Evolutionary conservation across 208 protist genomes (phyloP).

Genomic region (Acanthamoeba triangularis): DNA sequence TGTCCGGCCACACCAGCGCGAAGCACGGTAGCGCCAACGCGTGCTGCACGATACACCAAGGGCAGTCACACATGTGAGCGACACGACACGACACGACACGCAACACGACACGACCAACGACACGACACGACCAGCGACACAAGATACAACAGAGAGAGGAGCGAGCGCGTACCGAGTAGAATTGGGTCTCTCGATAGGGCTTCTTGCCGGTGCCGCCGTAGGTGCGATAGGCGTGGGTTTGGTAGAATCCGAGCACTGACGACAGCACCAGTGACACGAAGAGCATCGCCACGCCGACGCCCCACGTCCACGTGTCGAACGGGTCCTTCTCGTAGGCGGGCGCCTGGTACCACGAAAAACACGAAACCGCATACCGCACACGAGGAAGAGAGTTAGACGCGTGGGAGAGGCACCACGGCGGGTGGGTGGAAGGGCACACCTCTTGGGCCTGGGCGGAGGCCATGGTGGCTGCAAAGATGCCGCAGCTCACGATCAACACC

Average conservation of each 20-base stretch:
- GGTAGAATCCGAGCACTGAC: slow-evolving; percentile 59
- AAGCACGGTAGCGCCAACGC: slow-evolving; percentile 58
- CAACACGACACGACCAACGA: too few species aligned
- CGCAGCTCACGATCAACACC: slow-evolving; percentile 63
- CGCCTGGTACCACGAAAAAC: not conserved
- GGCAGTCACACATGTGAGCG: not conserved
- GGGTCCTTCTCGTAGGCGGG: slow-evolving; percentile 1
- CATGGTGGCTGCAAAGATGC: slow-evolving; percentile 70
- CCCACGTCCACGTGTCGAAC: slow-evolving; percentile 21
- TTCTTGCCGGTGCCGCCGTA: slow-evolving; percentile 34
- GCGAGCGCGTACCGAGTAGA: slow-evolving; percentile 39
- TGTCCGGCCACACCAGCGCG: slow-evolving; percentile 27
- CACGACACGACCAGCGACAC: too few species aligned
- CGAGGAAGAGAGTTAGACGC: not conserved
- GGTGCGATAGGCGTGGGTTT: slow-evolving; percentile 24
- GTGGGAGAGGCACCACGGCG: not conserved
- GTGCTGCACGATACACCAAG: not conserved
- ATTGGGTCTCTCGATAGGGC: slow-evolving; percentile 41
- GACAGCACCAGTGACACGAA: slow-evolving; percentile 67
- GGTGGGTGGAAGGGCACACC: not conserved
- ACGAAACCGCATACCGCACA: too few species aligned
- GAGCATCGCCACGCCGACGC: slow-evolving; percentile 58
- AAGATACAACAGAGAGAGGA: not conserved
- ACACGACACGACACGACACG: too few species aligned
- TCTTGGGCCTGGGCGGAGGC: slow-evolving; percentile 22